These are phyloP conservation scores for Aspergillus jensenii DNA, from an alignment of 2,329 filamentous ascomycete genomes.

Conservation along the genomic window DNA sequence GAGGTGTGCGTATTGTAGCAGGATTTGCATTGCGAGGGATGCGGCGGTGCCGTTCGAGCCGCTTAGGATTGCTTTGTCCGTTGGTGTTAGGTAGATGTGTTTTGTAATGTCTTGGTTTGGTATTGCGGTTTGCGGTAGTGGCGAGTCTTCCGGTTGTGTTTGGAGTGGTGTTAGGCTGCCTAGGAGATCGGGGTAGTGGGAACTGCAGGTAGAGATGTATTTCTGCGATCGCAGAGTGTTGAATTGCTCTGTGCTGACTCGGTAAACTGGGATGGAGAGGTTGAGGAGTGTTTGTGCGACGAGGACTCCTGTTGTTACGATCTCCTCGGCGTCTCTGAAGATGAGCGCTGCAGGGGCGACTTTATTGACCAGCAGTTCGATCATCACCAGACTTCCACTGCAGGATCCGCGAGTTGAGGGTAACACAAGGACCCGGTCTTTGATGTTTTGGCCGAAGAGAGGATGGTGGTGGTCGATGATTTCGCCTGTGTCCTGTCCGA, in stretches of 20 bases:
- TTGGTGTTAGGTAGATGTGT: conserved; percentile 17
- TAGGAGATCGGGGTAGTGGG: too few species aligned
- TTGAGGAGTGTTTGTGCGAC: conserved; percentile 44
- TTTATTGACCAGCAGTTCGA: conserved; percentile 46
- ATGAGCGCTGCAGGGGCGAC: conserved; percentile 42
- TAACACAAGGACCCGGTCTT: conserved; percentile 42
- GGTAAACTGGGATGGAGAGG: conserved; percentile 42
- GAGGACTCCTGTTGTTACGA: conserved; percentile 48
- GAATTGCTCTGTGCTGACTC: neutral
- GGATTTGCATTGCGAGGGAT: conserved; percentile 38
- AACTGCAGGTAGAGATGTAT: neutral
- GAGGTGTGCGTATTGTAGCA: conserved; percentile 39
- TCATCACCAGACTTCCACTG: conserved; percentile 46
- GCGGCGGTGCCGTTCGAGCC: conserved; percentile 36
- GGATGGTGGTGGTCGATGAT: conserved; percentile 49
- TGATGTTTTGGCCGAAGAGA: conserved; percentile 34
- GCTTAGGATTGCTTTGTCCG: conserved; percentile 27
- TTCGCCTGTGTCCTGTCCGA: conserved; percentile 41
- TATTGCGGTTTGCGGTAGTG: neutral
- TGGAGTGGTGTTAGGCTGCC: neutral
- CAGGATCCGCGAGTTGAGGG: conserved; percentile 51
- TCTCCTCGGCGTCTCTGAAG: conserved; percentile 45
- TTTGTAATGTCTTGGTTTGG: neutral
- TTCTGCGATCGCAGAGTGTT: neutral
- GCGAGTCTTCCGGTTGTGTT: neutral